Evolutionary conservation across 352 stramenopile genomes (phyloP).

Genomic region (Phytophthora parvispora): DNA sequence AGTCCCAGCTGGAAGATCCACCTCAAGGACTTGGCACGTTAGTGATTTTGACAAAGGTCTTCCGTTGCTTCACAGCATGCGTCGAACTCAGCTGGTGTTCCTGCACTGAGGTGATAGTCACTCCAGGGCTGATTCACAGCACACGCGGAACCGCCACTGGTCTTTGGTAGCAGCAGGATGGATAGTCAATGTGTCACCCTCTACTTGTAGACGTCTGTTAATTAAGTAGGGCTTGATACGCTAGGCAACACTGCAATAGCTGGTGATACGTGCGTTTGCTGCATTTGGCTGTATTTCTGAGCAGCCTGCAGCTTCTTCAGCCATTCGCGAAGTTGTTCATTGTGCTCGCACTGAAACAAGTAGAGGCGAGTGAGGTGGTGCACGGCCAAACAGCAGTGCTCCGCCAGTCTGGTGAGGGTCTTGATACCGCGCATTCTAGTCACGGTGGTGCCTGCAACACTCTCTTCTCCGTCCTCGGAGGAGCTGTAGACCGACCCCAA

Average conservation of each 20-base stretch:
- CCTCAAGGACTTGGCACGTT: background rate
- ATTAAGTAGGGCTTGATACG: background rate
- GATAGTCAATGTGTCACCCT: background rate
- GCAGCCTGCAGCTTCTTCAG: constrained; percentile 75
- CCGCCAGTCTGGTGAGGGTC: background rate
- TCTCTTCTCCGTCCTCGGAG: background rate
- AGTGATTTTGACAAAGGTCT: background rate
- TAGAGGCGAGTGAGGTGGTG: constrained; percentile 32
- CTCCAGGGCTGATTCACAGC: too few species aligned
- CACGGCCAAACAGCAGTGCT: constrained; percentile 19
- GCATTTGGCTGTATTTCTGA: constrained; percentile 15
- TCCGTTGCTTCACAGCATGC: background rate
- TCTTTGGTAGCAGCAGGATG: background rate
- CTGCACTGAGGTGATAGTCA: background rate
- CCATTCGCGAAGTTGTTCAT: constrained; percentile 53
- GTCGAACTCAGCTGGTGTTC: background rate
- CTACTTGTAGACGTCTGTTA: background rate
- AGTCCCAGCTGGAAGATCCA: background rate
- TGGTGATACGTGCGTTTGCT: background rate
- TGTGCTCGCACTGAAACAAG: constrained; percentile 67
- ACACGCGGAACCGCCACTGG: background rate
- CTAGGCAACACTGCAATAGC: background rate
- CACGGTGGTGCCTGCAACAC: background rate
- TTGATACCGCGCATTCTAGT: background rate
- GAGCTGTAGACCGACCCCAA: background rate